Base-by-base conservation (phyloP, 441 rosid genomes). In the Gossypium schwendimanii region DNA sequence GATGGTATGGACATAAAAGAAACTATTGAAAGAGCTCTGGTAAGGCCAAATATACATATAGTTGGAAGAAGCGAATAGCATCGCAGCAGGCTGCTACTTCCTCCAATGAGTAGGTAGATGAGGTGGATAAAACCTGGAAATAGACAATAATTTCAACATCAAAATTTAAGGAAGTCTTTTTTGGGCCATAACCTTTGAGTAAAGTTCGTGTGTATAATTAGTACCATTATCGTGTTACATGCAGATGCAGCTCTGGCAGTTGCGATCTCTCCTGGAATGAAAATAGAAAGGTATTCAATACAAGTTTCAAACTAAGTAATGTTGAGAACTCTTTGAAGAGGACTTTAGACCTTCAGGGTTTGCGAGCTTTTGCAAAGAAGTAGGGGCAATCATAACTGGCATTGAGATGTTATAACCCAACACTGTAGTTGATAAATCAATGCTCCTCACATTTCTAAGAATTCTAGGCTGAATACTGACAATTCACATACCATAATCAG, bases 371-470 rank as follows among this genome's bases (percentile, higher is more conserved):
- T 91, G 98, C 49, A 6, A 10, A 17, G 81, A 74, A 47, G 96
- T 91, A 66, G 97, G 98, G 76, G 98, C 93, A 79, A 91, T 78
- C 89, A 94, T 80, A 74, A 91, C 78, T 0, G 98, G 94, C 10
- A 87, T 79, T 7, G 97, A 87, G 80, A 90, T 81, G 0, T 70
- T 80, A 68, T 86, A 80, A 62, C 94, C 96, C 74, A 93, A 54
- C 45, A 93, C 64, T 0, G 73, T 82, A 3, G 91, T 85, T 0
- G 90, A 82, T 79, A 85, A 77, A 65, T 72, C 81, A 50, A 90
- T 83, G 71, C 69, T 84, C 77, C 89, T 91, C 31, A 87, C 93
- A 74, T 87, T 93, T 44, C 87, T 81, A 24, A 91, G 94, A 77
- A 88, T 80, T 69, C 93, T 75, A 2, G 98, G 94, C 76, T 81